These are phyloP conservation scores for Ganoderma sinense DNA, from an alignment of 1,284 basidiomycete species.

Conservation along the genomic window DNA sequence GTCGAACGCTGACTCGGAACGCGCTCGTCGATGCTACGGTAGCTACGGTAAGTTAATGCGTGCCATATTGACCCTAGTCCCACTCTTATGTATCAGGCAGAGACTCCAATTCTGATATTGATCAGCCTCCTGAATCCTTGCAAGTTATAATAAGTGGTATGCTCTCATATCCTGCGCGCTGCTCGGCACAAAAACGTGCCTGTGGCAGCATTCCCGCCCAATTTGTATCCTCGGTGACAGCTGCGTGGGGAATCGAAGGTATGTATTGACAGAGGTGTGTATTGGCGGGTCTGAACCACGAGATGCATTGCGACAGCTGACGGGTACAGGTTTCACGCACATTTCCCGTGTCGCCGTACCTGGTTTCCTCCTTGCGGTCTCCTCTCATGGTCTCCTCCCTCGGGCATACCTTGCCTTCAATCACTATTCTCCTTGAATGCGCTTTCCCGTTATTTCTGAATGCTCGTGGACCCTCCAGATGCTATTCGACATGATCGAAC, in stretches of 20 bases:
- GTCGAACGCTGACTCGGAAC: neutral
- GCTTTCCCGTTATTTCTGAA: neutral
- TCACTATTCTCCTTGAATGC: neutral
- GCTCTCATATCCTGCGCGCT: too few species aligned
- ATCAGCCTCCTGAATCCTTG: too few species aligned
- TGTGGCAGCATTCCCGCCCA: neutral
- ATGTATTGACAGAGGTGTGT: neutral
- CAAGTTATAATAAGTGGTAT: too few species aligned
- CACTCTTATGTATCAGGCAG: too few species aligned
- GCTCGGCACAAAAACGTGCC: too few species aligned
- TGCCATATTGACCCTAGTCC: too few species aligned
- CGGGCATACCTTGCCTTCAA: too few species aligned
- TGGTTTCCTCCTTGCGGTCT: neutral
- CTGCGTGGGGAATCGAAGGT: neutral
- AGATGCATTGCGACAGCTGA: neutral
- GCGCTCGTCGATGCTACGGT: neutral
- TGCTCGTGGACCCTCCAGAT: neutral
- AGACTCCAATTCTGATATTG: too few species aligned
- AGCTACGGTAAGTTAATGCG: too few species aligned
- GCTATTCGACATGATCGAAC: neutral
- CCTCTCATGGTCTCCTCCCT: too few species aligned
- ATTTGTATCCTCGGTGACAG: neutral
- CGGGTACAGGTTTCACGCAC: neutral
- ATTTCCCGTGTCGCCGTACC: neutral
- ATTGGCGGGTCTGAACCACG: neutral